Evolutionary conservation across 805 yeast species (phyloP), one percentile per base, ranked within the genome.

Genomic region (Candida saitoana): DNA sequence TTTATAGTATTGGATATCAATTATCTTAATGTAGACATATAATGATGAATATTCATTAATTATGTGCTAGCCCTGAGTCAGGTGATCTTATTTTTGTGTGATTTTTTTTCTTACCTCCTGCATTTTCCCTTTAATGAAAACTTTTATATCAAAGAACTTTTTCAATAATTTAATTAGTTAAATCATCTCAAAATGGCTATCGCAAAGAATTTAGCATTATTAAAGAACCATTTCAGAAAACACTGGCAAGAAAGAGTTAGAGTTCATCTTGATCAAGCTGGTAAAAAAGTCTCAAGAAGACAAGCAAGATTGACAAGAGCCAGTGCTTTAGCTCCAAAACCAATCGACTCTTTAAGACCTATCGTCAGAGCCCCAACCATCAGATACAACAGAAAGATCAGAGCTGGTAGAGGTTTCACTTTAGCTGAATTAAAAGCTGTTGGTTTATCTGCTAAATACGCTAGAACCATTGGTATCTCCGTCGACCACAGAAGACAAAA

Each of bases 241-340:
- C 91, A 91, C 96, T 93, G 99, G 99, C 98, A 93, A 80, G 96
- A 88, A 77, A 87, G 98, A 71, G 99, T 93, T 82, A 87, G 81
- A 74, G 96, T 88, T 67, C 99, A 95, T 89, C 86, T 93, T 72
- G 97, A 93, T 91, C 99, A 93, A 82, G 96, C 99, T 69, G 99
- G 99, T 74, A 89, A 91, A 84, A 93, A 93, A 84, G 89, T 77
- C 67, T 83, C 95, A 56, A 89, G 99, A 84, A 86, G 99, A 80
- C 79, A 77, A 59, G 85, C 96, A 59, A 88, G 99, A 79, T 84
- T 87, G 69, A 65, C 84, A 63, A 90, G 86, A 80, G 96, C 96
- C 63, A 96, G 96, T 63, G 77, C 77, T 71, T 75, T 84, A 62
- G 98, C 99, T 65, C 99, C 99, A 78, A 90, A 87, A 71, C 99